Evolutionary conservation across 306 rosid species (phyloP).

Genomic region (Purshia tridentata): DNA sequence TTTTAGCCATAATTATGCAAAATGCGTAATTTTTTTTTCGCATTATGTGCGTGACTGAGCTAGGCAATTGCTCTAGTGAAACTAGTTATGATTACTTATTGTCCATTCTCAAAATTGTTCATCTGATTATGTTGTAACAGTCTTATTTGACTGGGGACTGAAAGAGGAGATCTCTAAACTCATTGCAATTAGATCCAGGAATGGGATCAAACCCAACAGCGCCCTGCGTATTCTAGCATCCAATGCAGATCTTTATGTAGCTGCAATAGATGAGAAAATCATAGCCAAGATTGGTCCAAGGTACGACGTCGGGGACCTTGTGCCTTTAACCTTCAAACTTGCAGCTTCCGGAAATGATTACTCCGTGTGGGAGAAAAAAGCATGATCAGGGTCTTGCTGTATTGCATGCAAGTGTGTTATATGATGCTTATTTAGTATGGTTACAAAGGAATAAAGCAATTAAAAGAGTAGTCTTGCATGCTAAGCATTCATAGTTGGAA

Average conservation of each 20-base stretch:
- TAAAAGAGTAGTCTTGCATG: too few species aligned
- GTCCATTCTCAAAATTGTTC: not conserved
- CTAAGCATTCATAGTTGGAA: too few species aligned
- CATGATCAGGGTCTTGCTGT: not conserved
- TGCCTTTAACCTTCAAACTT: conserved; percentile 46
- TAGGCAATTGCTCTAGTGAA: not conserved
- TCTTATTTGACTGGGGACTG: conserved; percentile 68
- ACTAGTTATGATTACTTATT: not conserved
- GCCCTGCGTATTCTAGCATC: conserved; percentile 47
- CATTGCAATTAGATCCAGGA: conserved; percentile 40
- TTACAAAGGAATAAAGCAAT: too few species aligned
- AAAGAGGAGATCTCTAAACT: conserved; percentile 51
- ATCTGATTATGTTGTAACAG: conserved; percentile 25
- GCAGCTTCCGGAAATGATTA: conserved; percentile 61
- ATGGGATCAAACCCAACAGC: conserved; percentile 47
- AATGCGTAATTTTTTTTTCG: not conserved
- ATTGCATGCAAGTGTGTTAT: not conserved
- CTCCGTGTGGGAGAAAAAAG: conserved; percentile 55
- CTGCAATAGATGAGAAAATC: conserved; percentile 49
- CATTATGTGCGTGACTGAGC: too few species aligned
- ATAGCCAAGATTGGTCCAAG: conserved; percentile 71
- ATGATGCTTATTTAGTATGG: not conserved
- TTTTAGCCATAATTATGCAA: not conserved
- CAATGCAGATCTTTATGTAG: conserved; percentile 54
- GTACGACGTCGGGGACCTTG: conserved; percentile 44